Evolutionary conservation across 139 green algal genomes (phyloP).

Genomic region (Penium margaritaceum): DNA sequence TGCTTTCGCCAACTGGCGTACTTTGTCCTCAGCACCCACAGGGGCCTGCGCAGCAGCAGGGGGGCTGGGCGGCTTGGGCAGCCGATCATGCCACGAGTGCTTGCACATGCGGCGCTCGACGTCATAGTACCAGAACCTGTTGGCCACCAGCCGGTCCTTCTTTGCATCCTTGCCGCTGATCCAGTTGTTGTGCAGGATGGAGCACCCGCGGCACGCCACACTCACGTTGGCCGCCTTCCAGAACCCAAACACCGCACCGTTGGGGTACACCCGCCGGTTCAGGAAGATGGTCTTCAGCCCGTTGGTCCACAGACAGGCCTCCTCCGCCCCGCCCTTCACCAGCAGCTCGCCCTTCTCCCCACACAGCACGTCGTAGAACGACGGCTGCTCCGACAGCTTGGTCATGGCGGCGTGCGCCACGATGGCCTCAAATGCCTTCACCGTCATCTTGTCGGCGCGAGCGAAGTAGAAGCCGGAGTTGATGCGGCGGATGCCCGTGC

Average conservation of each 20-base stretch:
- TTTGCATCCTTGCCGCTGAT: conserved; percentile 28
- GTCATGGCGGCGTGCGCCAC: conserved; percentile 28
- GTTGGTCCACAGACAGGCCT: conserved; percentile 27
- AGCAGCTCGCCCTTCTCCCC: conserved; percentile 34
- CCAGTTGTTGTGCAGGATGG: conserved; percentile 31
- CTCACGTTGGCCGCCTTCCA: conserved; percentile 26
- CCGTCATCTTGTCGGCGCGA: conserved; percentile 11
- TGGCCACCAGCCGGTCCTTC: conserved; percentile 18
- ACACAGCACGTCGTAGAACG: conserved; percentile 35
- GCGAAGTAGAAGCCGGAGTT: conserved; percentile 43
- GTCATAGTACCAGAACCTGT: conserved; percentile 27
- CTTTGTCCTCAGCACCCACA: too few relatives aligned
- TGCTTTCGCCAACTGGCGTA: too few relatives aligned
- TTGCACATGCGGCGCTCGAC: conserved; percentile 6
- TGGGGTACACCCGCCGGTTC: conserved; percentile 21
- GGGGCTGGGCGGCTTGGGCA: too few relatives aligned
- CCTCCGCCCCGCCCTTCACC: conserved; percentile 20
- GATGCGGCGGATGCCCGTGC: conserved; percentile 30
- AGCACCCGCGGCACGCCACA: conserved; percentile 12
- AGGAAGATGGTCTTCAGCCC: conserved; percentile 30
- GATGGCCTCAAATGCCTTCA: conserved; percentile 25
- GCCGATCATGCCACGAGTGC: conserved; percentile 17
- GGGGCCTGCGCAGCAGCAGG: too few relatives aligned
- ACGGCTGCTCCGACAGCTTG: conserved; percentile 36
- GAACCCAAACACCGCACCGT: conserved; percentile 26